Conservation (phyloP, 257 asterid species). For the Solanum pinnatisectum region DNA sequence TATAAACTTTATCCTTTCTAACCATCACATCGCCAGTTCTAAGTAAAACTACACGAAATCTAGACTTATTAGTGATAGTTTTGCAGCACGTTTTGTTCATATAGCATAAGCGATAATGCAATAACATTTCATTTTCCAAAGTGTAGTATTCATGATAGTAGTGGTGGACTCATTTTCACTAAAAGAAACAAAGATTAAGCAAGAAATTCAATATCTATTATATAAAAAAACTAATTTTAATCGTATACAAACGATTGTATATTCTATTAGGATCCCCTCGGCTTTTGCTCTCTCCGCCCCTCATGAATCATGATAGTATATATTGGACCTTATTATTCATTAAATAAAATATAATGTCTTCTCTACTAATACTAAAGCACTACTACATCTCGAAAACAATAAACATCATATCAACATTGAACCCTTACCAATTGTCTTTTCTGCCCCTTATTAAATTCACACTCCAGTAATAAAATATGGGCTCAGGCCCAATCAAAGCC, state of each 20-base stretch:
- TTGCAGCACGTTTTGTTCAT: not conserved
- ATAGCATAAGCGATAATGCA: not conserved
- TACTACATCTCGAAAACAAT: not conserved
- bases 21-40: not conserved
- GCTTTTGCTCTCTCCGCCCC: too few species aligned
- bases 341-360: not conserved
- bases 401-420: not conserved
- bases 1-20: too few species aligned
- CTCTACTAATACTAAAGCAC: not conserved
- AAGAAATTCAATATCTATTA: too few species aligned
- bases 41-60: not conserved
- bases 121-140: not conserved
- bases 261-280: too few species aligned
- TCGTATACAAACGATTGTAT: too few species aligned
- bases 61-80: not conserved
- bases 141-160: not conserved
- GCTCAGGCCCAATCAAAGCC: not conserved
- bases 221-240: too few species aligned
- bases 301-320: not conserved
- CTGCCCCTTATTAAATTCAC: not conserved
- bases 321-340: not conserved
- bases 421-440: not conserved
- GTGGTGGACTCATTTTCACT: too few species aligned
- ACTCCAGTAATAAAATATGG: not conserved
- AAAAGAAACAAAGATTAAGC: too few species aligned